phyloP scores from a whole-genome alignment of 1,139 yeast genomes.

The Blastobotrys proliferans region DNA sequence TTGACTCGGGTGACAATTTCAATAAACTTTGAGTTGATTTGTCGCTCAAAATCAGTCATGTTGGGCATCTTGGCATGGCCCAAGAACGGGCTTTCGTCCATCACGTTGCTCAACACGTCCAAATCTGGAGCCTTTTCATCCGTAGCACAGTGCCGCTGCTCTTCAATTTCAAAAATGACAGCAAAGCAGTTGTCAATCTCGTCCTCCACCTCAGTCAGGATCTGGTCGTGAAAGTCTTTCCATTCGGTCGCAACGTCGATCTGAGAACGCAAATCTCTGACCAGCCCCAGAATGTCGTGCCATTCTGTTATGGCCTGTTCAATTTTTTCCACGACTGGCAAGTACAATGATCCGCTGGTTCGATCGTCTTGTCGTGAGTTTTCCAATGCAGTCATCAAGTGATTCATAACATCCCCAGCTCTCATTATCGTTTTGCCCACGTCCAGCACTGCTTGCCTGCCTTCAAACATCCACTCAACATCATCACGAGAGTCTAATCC shows the following conservation, averaged over 20 bases:
- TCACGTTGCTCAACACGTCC: conserved; percentile 17
- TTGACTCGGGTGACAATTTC: conserved; percentile 38
- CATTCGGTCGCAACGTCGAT: conserved; percentile 56
- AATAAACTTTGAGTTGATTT: conserved; percentile 33
- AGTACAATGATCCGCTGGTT: conserved; percentile 3
- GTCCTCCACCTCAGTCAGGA: conserved; percentile 47
- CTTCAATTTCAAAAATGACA: conserved; percentile 33
- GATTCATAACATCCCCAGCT: conserved; percentile 47
- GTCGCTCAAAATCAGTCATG: conserved; percentile 31
- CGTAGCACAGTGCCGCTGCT: conserved; percentile 22
- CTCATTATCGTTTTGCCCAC: conserved; percentile 42
- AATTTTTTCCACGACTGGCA: conserved; percentile 22
- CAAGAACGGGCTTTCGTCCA: conserved; percentile 22
- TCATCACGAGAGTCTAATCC: conserved; percentile 26
- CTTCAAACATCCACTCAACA: conserved; percentile 49
- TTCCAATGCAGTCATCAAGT: conserved; percentile 41
- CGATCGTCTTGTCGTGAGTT: conserved; percentile 15
- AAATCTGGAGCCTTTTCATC: conserved; percentile 16
- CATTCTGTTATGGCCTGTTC: conserved; percentile 32
- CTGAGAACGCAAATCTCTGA: conserved; percentile 40
- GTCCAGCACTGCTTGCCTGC: conserved; percentile 42
- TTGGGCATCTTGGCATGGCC: conserved; percentile 27
- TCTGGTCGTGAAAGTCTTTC: conserved; percentile 51
- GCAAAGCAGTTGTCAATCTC: conserved; percentile 49
- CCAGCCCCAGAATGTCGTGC: conserved; percentile 40